phyloP scores from a whole-genome alignment of 1,284 basidiomycete genomes.

The Fomitopsis palustris region DNA sequence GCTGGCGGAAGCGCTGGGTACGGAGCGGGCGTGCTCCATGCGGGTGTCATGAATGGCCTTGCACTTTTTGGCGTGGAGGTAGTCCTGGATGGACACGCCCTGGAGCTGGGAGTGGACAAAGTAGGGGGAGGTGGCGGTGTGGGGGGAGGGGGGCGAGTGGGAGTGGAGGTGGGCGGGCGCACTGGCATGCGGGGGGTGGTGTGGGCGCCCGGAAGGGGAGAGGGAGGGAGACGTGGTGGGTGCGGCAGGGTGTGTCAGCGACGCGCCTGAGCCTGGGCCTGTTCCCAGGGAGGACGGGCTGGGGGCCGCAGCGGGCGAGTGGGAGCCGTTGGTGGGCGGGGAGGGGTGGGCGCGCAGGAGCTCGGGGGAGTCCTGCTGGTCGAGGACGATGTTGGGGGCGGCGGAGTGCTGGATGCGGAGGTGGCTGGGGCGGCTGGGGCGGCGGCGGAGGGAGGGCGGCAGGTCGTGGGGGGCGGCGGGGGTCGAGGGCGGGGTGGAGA shows the following conservation, averaged over 20 bases:
- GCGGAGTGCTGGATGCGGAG: conserved; percentile 24
- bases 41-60: conserved; percentile 41
- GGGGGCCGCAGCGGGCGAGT: conserved; percentile 7
- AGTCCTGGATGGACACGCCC: conserved; percentile 68
- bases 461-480: conserved; percentile 35
- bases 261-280: conserved; percentile 16
- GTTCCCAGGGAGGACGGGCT: conserved; percentile 10
- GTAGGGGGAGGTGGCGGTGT: conserved; percentile 62
- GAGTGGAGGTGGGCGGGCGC: neutral
- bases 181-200: conserved; percentile 15
- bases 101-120: conserved; percentile 85
- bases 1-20: conserved; percentile 9
- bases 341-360: conserved; percentile 12
- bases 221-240: conserved; percentile 18
- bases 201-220: conserved; percentile 12
- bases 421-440: conserved; percentile 26
- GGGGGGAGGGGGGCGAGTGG: conserved; percentile 24
- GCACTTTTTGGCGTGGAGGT: conserved; percentile 52
- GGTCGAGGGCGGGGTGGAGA: conserved; percentile 62
- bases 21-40: conserved; percentile 8
- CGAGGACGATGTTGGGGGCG: conserved; percentile 29
- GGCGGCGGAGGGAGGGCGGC: conserved; percentile 30
- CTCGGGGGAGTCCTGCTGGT: conserved; percentile 26
- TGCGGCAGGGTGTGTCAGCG: conserved; percentile 16
- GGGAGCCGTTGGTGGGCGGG: conserved; percentile 17